Percentiles rank a stretch among this genome's conserved stretches.
These are phyloP conservation scores for Tetradesmus lagerheimii DNA, from an alignment of 139 green algal genomes.

Conservation along the genomic window DNA sequence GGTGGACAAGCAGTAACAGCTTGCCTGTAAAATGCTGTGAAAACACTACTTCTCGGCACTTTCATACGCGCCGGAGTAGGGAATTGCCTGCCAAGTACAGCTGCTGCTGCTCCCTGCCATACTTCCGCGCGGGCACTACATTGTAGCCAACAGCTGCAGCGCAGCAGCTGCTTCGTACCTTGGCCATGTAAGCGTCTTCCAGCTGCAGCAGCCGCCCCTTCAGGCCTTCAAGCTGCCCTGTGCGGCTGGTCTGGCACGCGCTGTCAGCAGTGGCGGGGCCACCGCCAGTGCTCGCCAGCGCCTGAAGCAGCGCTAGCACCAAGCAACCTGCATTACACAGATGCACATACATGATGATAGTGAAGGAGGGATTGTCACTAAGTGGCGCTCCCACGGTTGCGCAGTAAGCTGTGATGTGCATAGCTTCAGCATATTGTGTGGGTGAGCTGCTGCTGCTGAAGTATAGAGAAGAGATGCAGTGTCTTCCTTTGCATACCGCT, in stretches of 20 bases:
- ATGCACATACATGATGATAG: too few species aligned
- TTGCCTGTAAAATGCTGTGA: too few species aligned
- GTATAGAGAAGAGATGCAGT: background rate
- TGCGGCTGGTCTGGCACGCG: background rate
- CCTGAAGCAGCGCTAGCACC: slow-evolving; percentile 29
- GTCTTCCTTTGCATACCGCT: background rate
- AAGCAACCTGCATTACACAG: slow-evolving; percentile 21
- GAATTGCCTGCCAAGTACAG: too few species aligned
- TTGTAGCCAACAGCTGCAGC: background rate
- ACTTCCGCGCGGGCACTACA: too few species aligned
- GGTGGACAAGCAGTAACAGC: too few species aligned
- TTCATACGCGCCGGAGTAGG: too few species aligned
- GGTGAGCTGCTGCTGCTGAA: background rate
- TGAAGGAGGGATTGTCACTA: too few species aligned
- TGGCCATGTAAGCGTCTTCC: slow-evolving; percentile 55
- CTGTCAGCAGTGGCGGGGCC: background rate
- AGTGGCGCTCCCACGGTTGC: too few species aligned
- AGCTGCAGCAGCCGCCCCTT: slow-evolving; percentile 53
- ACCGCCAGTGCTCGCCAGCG: background rate
- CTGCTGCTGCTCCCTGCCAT: too few species aligned
- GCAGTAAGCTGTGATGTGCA: background rate
- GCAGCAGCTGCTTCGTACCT: slow-evolving; percentile 6
- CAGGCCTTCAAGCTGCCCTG: slow-evolving; percentile 8
- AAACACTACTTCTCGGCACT: too few species aligned
- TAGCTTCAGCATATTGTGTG: background rate